phyloP scores from a whole-genome alignment of 257 asterid species.

The Catharanthus roseus region DNA sequence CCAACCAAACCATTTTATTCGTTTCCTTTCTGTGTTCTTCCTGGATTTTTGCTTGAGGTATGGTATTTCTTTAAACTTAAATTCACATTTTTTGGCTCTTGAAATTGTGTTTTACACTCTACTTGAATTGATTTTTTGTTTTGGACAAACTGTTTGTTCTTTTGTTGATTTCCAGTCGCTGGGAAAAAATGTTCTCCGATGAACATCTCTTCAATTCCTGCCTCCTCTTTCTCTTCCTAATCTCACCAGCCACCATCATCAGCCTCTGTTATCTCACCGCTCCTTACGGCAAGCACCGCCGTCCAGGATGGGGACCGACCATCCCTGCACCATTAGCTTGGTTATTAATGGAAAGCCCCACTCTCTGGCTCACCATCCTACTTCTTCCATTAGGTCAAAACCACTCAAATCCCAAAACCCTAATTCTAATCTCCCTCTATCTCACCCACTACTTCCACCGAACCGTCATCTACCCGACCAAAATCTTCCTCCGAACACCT shows the following conservation, averaged over 20 bases:
- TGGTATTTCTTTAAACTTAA: no score
- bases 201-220: slow-evolving; percentile 17
- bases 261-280: slow-evolving; percentile 51
- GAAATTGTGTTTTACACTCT: no score
- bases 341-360: slow-evolving; percentile 62
- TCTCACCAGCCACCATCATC: slow-evolving; percentile 38
- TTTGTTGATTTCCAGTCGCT: no score
- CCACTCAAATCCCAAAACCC: slow-evolving; percentile 29
- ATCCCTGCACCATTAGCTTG: slow-evolving; percentile 55
- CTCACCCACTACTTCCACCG: slow-evolving; percentile 56
- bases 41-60: no score
- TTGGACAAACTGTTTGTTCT: no score
- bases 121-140: no score
- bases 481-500: slow-evolving; percentile 23
- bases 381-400: slow-evolving; percentile 46
- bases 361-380: slow-evolving; percentile 52
- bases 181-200: neutral
- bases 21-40: no score
- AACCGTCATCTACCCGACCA: slow-evolving; percentile 43
- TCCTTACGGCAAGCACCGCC: slow-evolving; percentile 60
- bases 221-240: slow-evolving; percentile 31
- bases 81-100: no score
- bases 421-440: slow-evolving; percentile 37
- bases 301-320: slow-evolving; percentile 60
- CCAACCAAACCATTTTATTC: no score